These are phyloP conservation scores for Lonicera japonica DNA, from an alignment of 129 eudicot genomes.

Conservation along the genomic window DNA sequence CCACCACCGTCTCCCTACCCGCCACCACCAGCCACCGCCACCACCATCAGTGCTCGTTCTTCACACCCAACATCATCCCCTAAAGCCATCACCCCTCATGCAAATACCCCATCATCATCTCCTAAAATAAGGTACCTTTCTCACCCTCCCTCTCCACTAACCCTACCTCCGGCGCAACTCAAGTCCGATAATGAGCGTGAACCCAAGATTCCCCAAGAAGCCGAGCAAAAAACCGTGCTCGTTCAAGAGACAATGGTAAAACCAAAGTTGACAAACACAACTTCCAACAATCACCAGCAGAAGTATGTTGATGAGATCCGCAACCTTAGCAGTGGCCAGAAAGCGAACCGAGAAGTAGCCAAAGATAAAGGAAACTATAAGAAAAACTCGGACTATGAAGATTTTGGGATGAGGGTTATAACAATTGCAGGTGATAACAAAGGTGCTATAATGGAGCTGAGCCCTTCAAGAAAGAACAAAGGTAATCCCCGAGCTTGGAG, in stretches of 20 bases:
- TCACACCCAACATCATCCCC: slow-evolving; percentile 23
- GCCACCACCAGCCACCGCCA: slow-evolving; percentile 15
- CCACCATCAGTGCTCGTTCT: slow-evolving; percentile 8
- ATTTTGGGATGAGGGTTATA: slow-evolving; percentile 39
- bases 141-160: slow-evolving; percentile 52
- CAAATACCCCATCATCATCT: slow-evolving; percentile 27
- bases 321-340: slow-evolving; percentile 8
- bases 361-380: slow-evolving; percentile 25
- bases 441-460: slow-evolving; percentile 55
- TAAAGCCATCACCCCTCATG: slow-evolving; percentile 20
- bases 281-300: neutral
- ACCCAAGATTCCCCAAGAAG: slow-evolving; percentile 18
- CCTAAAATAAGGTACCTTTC: slow-evolving; percentile 19
- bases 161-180: slow-evolving; percentile 43
- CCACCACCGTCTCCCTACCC: slow-evolving; percentile 13
- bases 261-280: slow-evolving; percentile 19
- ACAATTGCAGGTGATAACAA: slow-evolving; percentile 61
- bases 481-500: slow-evolving; percentile 15
- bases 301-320: slow-evolving; percentile 1
- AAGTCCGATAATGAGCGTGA: slow-evolving; percentile 10
- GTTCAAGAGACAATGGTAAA: slow-evolving; percentile 41
- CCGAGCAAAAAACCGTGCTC: slow-evolving; percentile 40
- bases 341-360: slow-evolving; percentile 14
- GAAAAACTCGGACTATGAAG: slow-evolving; percentile 25
- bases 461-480: slow-evolving; percentile 21